These are phyloP conservation scores for Piper longum DNA, from an alignment of 164 flowering plant genomes.

Conservation along the genomic window DNA sequence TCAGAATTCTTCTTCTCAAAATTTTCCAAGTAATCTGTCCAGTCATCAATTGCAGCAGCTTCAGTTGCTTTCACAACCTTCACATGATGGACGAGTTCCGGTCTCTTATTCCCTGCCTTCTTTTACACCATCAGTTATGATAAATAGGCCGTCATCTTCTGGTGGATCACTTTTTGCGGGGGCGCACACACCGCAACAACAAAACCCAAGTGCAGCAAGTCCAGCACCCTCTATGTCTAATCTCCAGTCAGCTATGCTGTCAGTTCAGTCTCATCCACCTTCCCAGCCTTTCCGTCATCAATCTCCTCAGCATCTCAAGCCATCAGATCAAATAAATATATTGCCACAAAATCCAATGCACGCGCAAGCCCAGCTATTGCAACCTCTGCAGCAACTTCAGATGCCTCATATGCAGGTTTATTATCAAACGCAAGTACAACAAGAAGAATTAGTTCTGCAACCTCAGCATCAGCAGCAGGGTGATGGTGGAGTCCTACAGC, in stretches of 20 bases:
- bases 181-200: conserved; percentile 34
- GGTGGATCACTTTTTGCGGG: conserved; percentile 32
- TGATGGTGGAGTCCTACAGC: conserved; percentile 37
- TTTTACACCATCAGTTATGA: conserved; percentile 27
- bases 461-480: conserved; percentile 33
- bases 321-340: conserved; percentile 50
- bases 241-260: conserved; percentile 37
- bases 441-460: conserved; percentile 32
- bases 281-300: conserved; percentile 85
- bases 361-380: conserved; percentile 42
- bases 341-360: conserved; percentile 42
- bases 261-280: conserved; percentile 60
- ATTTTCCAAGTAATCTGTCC: conserved; percentile 28
- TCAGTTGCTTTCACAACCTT: conserved; percentile 24
- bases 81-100: conserved; percentile 24
- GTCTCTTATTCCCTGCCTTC: conserved; percentile 40
- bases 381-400: conserved; percentile 56
- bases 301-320: conserved; percentile 68
- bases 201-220: conserved; percentile 30
- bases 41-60: conserved; percentile 23
- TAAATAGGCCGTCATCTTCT: conserved; percentile 41
- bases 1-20: conserved; percentile 14
- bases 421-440: conserved; percentile 50
- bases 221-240: conserved; percentile 31
- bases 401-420: conserved; percentile 39